Evolutionary conservation across 208 protist genomes (phyloP).

Genomic region (Leishmania aethiopica): DNA sequence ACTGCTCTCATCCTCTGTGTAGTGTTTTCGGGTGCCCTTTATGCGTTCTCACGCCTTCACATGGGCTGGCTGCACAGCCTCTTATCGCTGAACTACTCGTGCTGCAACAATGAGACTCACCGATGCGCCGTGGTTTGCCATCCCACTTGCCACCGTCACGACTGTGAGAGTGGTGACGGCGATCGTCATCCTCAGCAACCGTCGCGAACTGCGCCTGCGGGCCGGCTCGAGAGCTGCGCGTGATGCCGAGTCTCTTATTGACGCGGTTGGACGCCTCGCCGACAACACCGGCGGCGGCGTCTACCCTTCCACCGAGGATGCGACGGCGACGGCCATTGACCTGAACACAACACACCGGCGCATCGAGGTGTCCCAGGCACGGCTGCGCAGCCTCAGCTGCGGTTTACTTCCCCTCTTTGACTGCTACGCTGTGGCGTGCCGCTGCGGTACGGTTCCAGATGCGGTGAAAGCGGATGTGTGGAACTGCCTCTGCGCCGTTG

Average conservation of each 20-base stretch:
- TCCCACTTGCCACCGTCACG: slow-evolving; percentile 3
- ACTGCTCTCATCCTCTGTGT: neutral
- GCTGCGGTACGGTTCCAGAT: slow-evolving; percentile 4
- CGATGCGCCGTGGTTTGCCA: slow-evolving; percentile 11
- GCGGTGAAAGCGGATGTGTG: slow-evolving; percentile 24
- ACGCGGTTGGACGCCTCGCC: neutral
- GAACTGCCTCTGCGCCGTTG: slow-evolving; percentile 25
- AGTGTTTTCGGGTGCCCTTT: neutral
- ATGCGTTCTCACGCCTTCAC: neutral
- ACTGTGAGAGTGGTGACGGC: neutral
- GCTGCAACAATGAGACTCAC: neutral
- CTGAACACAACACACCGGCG: slow-evolving; percentile 14
- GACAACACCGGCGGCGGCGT: neutral
- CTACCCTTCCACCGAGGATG: neutral
- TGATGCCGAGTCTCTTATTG: slow-evolving; percentile 2
- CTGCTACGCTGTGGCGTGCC: slow-evolving; percentile 24
- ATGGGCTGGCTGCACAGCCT: neutral
- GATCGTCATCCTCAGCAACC: slow-evolving; percentile 4
- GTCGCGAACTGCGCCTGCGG: neutral
- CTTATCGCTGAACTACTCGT: neutral
- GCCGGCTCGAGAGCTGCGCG: neutral
- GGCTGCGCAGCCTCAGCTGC: neutral
- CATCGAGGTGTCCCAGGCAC: neutral
- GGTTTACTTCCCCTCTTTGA: slow-evolving; percentile 24
- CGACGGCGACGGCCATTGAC: neutral